phyloP scores from a whole-genome alignment of 2,329 filamentous ascomycete species.

The Talaromyces amestolkiae region DNA sequence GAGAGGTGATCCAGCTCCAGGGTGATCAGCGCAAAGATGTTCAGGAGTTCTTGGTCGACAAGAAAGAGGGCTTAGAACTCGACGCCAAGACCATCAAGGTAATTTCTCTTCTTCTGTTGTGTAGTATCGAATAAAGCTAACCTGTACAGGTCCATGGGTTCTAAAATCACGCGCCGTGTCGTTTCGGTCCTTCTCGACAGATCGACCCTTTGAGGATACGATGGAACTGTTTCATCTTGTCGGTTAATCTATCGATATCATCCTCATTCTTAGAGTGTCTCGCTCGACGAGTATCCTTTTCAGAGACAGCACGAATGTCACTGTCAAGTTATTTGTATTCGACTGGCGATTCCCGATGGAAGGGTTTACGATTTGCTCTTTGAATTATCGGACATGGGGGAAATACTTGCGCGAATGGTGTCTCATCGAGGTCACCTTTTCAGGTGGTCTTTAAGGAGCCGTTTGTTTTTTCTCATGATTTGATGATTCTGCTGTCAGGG shows the following conservation, averaged over 20 bases:
- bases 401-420: background rate
- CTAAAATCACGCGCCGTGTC: conserved; percentile 45
- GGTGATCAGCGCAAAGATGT: conserved; percentile 99
- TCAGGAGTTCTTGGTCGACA: conserved; percentile 94
- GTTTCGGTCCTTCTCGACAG: conserved; percentile 45
- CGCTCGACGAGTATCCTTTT: conserved; percentile 7
- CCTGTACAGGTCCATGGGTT: conserved; percentile 50
- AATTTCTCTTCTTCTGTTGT: conserved; percentile 20
- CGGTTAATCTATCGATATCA: conserved; percentile 5
- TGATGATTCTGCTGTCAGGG: conserved; percentile 10
- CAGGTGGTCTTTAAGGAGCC: background rate
- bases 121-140: background rate
- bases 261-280: conserved; percentile 9
- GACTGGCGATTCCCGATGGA: background rate
- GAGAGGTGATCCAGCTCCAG: conserved; percentile 99
- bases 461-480: conserved; percentile 10
- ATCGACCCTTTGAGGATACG: conserved; percentile 25
- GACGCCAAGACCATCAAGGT: conserved; percentile 98
- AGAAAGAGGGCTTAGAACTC: conserved; percentile 90
- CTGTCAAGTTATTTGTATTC: conserved; percentile 10
- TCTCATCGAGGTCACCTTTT: background rate
- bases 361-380: conserved; percentile 13
- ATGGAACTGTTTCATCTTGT: conserved; percentile 12
- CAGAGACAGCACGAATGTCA: background rate
- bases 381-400: conserved; percentile 2